Evolutionary conservation across 2,329 filamentous ascomycete genomes (phyloP), one percentile per base, ranked within the genome.

Genomic region (Diaporthe humulicola): DNA sequence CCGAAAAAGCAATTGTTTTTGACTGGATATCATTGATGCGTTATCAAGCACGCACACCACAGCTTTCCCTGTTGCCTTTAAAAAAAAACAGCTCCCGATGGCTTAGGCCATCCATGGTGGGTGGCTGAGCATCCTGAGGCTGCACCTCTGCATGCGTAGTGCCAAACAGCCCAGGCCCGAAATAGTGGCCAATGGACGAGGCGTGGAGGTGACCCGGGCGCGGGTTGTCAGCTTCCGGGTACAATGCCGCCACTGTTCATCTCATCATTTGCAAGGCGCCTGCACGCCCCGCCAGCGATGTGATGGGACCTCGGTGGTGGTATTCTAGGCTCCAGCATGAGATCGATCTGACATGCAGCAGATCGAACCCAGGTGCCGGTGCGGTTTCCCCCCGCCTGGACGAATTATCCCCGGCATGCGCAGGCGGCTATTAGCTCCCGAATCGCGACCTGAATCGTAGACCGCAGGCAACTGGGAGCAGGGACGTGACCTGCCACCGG

Each of bases 261-360:
- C 25, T n/a, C 33, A 33, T 50, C 42, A 9, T 8, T 3, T 19
- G 22, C 10, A 15, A 25, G 28, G 12, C 17, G 36, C 3, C 9
- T 9, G 6, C 7, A 6, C 17, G 33, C 22, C 22, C 38, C 36
- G 22, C 12, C n/a, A 42, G 36, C 36, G 57, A 28, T 61, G 28
- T 17, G 5, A n/a, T 25, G 3, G 56, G 36, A 9, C 22, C 4
- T 5, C 36, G 5, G 15, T 14, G 58, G 58, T 42, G 36, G 38
- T 61, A 61, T 33, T 33, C 40, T 48, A 66, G 40, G 60, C 60
- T 48, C 40, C 60, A 66, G 40, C 60, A 66, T 48, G 12, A 50
- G 28, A 48, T 64, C 15, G 42, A 8, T 66, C 60, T 30, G 60
- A 30, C 40, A 48, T 64, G 60, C 60, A 64, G 60, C 6, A 48